These are phyloP conservation scores for Metarhizium album DNA, from an alignment of 2,329 filamentous ascomycete genomes.

Conservation along the genomic window DNA sequence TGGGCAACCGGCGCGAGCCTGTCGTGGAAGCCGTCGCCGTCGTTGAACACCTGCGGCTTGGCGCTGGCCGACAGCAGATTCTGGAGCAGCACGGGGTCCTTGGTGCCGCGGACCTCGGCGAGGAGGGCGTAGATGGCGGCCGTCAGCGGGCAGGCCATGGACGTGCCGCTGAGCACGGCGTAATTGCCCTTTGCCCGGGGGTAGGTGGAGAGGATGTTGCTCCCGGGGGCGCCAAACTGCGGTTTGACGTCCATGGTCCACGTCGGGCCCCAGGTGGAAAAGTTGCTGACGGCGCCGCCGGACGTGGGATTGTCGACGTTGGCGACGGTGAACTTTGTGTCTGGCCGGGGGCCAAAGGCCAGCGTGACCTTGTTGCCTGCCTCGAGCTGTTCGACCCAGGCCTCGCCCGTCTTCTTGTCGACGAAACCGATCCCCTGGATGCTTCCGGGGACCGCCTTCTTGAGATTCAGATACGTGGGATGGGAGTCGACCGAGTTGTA, in stretches of 20 bases:
- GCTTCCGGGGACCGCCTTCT: constrained; percentile 16
- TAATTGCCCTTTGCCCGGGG: constrained; percentile 7
- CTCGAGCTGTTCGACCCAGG: constrained; percentile 28
- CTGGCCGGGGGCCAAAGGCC: constrained; percentile 18
- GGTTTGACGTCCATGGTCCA: constrained; percentile 11
- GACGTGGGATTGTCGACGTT: background rate
- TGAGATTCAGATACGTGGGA: constrained; percentile 5
- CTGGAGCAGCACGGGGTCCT: constrained; percentile 37
- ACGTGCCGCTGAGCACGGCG: constrained; percentile 8
- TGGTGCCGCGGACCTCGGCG: constrained; percentile 33
- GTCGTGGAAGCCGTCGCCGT: constrained; percentile 23
- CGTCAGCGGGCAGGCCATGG: constrained; percentile 10
- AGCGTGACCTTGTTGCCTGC: constrained; percentile 27
- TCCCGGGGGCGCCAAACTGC: constrained; percentile 11
- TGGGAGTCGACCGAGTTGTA: constrained; percentile 42
- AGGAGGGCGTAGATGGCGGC: constrained; percentile 9
- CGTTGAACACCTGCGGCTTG: constrained; percentile 38
- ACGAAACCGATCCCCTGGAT: constrained; percentile 17
- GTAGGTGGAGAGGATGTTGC: constrained; percentile 12
- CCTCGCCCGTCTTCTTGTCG: constrained; percentile 31
- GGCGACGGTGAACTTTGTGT: background rate
- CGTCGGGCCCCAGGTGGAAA: constrained; percentile 10
- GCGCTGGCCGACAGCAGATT: constrained; percentile 38
- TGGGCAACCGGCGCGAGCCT: constrained; percentile 45
- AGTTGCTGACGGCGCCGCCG: constrained; percentile 5